Evolutionary conservation across 495 filamentous ascomycete species (phyloP).

Genomic region (Penicillium bialowiezense): DNA sequence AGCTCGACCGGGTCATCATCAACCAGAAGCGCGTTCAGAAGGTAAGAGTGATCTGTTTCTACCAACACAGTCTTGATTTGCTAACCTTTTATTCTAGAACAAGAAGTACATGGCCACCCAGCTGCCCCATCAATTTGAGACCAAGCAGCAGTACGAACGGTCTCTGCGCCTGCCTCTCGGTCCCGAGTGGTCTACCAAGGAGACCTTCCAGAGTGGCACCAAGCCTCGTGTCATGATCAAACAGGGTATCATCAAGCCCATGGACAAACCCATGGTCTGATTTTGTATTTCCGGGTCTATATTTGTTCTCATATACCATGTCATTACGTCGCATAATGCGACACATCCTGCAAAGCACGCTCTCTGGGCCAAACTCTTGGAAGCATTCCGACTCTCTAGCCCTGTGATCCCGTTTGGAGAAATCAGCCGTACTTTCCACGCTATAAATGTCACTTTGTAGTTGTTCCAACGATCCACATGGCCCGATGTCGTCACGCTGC

Average conservation of each 20-base stretch:
- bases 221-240: constrained; percentile 92
- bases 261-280: constrained; percentile 72
- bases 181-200: constrained; percentile 92
- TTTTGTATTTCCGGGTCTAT: constrained; percentile 2
- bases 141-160: constrained; percentile 83
- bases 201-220: constrained; percentile 82
- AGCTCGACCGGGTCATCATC: constrained; percentile 81
- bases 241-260: constrained; percentile 85
- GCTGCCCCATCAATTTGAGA: constrained; percentile 86
- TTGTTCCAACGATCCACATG: constrained; percentile 1
- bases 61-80: not conserved
- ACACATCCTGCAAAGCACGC: constrained; percentile 2
- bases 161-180: constrained; percentile 83
- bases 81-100: constrained; percentile 57
- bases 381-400: not conserved
- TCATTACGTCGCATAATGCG: not conserved
- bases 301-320: constrained; percentile 4
- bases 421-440: not conserved
- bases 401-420: not conserved
- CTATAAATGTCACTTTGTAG: not conserved
- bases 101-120: constrained; percentile 77
- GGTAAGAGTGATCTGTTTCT: constrained; percentile 45
- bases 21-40: constrained; percentile 91
- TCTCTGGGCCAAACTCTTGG: not conserved
- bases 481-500: constrained; percentile 4